Percentiles rank a stretch among this genome's conserved stretches.
Evolutionary conservation across 1,284 basidiomycete genomes (phyloP).

Genomic region (Tetrapyrgos nigripes): DNA sequence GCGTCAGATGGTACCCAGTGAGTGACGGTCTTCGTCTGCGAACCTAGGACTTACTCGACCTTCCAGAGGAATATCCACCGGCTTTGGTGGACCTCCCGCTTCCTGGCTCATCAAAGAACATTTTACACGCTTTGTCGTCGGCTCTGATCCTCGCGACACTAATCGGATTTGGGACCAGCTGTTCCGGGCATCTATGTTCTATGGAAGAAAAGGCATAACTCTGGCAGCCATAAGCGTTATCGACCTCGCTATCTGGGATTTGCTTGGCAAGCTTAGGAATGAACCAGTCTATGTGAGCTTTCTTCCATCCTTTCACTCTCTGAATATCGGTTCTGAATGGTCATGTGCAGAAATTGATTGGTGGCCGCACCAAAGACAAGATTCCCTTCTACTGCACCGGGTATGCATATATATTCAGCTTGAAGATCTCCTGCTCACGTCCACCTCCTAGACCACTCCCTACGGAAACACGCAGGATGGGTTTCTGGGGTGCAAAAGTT

Average conservation of each 20-base stretch:
- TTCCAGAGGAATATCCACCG: slow-evolving; percentile 49
- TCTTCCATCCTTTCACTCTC: neutral
- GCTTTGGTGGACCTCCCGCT: slow-evolving; percentile 56
- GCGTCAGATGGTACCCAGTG: slow-evolving; percentile 47
- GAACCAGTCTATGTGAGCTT: slow-evolving; percentile 50
- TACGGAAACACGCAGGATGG: slow-evolving; percentile 49
- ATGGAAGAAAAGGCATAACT: slow-evolving; percentile 56
- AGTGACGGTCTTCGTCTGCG: neutral
- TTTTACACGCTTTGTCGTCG: slow-evolving; percentile 55
- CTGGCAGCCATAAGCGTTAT: slow-evolving; percentile 42
- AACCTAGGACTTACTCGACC: neutral
- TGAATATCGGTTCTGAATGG: neutral
- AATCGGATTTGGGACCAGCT: slow-evolving; percentile 53
- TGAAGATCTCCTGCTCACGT: neutral
- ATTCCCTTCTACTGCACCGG: slow-evolving; percentile 59
- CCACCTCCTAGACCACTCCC: slow-evolving; percentile 28
- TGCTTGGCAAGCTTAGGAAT: slow-evolving; percentile 55
- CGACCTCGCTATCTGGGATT: slow-evolving; percentile 55
- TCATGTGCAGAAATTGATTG: slow-evolving; percentile 50
- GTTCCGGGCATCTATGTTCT: slow-evolving; percentile 52
- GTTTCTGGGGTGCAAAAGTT: slow-evolving; percentile 58
- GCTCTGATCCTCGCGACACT: slow-evolving; percentile 47
- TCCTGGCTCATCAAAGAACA: slow-evolving; percentile 62
- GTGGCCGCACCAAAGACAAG: slow-evolving; percentile 52
- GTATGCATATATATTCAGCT: slow-evolving; percentile 29